Evolutionary conservation across 2,329 filamentous ascomycete species (phyloP), one percentile per base, ranked within the genome.

Genomic region (Oidium heveae): DNA sequence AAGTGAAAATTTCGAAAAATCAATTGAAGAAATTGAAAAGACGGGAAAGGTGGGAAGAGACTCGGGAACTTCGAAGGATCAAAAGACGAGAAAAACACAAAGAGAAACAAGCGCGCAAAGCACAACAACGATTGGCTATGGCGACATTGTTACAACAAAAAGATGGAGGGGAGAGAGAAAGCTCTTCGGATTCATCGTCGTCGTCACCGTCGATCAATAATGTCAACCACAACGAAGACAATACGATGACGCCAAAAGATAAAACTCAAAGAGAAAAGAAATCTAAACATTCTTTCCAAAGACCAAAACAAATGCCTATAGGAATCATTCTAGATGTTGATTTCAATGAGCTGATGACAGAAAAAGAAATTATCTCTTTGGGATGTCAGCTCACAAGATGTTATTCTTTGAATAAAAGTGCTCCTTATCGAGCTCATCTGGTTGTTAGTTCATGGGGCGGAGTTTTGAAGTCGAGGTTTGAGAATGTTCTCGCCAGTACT

Each of bases 281-380:
- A 54, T n/a, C 55, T 43, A 55, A 58, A 56, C 32, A 46, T 50
- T 39, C 36, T 10, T 56, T 51, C 20, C 52, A 36, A 34, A 59
- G 62, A 52, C 62, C 68, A 46, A 69, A 72, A 52, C 75, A 79
- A 55, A 74, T 93, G 0, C 87, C 88, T 1, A 70, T 96, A 22
- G 77, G 85, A 0, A 71, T 98, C 59, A 73, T 98, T 56, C 71
- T 98, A 58, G 91, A 98, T 69, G 96, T 89, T 68, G 80, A 84
- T 60, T 98, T 93, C 65, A 88, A 98, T 66, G 72, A 84, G 44
- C 76, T 88, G 63, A 98, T 98, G 91, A 74, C 74, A 53, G 84
- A 89, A 39, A 82, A 84, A 61, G 91, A 98, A 68, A 72, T 84
- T 33, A 80, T 88, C 55, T 94, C 86, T 4, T 74, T 98, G 13